Percentiles rank a stretch among this genome's conserved stretches.
Conservation (phyloP, 2,329 filamentous ascomycete species). For the Zopfia rhizophila region DNA sequence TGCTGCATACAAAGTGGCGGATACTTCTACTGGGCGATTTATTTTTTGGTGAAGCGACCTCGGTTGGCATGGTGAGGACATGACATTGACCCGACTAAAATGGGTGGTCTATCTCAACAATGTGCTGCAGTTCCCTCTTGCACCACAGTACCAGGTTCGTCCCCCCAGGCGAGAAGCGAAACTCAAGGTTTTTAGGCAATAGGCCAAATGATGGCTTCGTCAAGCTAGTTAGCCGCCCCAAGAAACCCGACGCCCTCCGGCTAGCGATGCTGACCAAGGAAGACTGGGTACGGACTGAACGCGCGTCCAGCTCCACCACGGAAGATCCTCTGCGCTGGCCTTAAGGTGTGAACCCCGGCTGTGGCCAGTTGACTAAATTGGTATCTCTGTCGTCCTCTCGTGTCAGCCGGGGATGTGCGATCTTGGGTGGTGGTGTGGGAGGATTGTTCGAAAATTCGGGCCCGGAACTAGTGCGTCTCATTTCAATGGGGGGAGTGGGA, state of each 20-base stretch:
- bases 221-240: neutral
- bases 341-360: too few relatives aligned
- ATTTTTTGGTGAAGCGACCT: neutral
- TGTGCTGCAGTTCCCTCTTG: conserved; percentile 3
- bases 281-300: conserved; percentile 1
- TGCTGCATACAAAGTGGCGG: neutral
- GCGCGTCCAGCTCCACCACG: too few relatives aligned
- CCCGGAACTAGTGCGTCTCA: too few relatives aligned
- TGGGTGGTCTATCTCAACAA: conserved; percentile 4
- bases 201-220: neutral
- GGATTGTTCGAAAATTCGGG: too few relatives aligned
- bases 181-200: conserved; percentile 2
- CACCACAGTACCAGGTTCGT: conserved; percentile 5
- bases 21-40: conserved; percentile 5
- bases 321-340: too few relatives aligned
- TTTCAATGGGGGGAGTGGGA: too few relatives aligned
- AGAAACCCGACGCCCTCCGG: neutral
- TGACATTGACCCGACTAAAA: conserved; percentile 1
- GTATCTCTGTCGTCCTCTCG: too few relatives aligned
- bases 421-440: too few relatives aligned
- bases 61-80: neutral
- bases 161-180: conserved; percentile 7
- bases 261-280: conserved; percentile 2
- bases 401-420: too few relatives aligned
- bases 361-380: too few relatives aligned